A percentile compares a stretch with the other conserved stretches of the same genome.
Conservation (phyloP, 768 basidiomycete species). For the Russula sp. region DNA sequence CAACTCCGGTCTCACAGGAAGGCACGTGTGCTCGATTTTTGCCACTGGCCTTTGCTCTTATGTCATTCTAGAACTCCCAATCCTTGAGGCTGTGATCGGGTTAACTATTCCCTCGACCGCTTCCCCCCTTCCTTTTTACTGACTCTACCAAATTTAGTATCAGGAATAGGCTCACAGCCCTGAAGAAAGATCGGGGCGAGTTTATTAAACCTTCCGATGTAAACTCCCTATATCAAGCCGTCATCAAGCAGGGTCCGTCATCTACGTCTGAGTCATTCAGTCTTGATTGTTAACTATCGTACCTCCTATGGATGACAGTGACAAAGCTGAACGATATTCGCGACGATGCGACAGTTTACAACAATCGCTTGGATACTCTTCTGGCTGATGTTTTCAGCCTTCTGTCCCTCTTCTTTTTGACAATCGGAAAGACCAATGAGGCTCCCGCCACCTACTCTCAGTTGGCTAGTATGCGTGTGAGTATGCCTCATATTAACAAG, state of each 20-base stretch:
- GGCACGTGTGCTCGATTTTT: slow-evolving; percentile 39
- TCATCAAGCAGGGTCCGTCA: slow-evolving; percentile 83
- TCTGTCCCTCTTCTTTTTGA: slow-evolving; percentile 94
- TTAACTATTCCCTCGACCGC: slow-evolving; percentile 32
- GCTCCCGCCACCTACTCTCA: slow-evolving; percentile 95
- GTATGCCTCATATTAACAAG: slow-evolving; percentile 32
- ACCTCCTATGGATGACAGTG: slow-evolving; percentile 41
- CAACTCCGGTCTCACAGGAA: slow-evolving; percentile 73
- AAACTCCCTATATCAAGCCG: slow-evolving; percentile 83
- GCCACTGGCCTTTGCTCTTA: slow-evolving; percentile 25
- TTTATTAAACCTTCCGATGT: slow-evolving; percentile 94
- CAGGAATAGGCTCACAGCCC: slow-evolving; percentile 87
- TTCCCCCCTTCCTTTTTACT: background rate
- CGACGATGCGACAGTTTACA: slow-evolving; percentile 65
- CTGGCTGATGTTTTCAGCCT: slow-evolving; percentile 94
- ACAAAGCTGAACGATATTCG: slow-evolving; percentile 89
- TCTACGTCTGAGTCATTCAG: background rate
- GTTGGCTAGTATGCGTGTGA: slow-evolving; percentile 90
- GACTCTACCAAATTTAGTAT: slow-evolving; percentile 47
- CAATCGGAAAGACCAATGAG: slow-evolving; percentile 93
- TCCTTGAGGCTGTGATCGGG: slow-evolving; percentile 94
- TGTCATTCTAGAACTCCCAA: slow-evolving; percentile 66
- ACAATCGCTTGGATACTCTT: slow-evolving; percentile 91
- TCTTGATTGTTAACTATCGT: background rate
- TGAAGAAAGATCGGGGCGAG: slow-evolving; percentile 89